Conservation (phyloP, 768 basidiomycete genomes). For the Pleurotus citrinopileatus region DNA sequence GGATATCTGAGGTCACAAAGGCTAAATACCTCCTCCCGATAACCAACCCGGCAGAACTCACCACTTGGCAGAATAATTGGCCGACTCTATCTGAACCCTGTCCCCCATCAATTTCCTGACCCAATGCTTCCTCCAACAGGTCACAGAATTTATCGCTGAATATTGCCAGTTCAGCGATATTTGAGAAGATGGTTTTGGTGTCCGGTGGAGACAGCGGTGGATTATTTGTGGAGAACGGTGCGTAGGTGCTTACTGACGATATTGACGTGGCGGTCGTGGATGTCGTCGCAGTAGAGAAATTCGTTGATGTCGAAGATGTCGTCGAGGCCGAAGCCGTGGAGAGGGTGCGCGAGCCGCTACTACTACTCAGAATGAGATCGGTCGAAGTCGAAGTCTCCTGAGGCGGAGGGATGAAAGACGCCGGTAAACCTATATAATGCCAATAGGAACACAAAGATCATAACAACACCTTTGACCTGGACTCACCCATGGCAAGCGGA, state of each 20-base stretch:
- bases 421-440: constrained; percentile 17
- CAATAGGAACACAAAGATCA: constrained; percentile 15
- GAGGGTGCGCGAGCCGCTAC: not conserved
- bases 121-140: constrained; percentile 63
- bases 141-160: constrained; percentile 69
- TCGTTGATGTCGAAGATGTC: constrained; percentile 43
- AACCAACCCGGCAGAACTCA: constrained; percentile 32
- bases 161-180: constrained; percentile 70
- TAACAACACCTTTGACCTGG: not conserved
- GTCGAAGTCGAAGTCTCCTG: not conserved
- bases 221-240: constrained; percentile 17
- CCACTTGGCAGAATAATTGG: constrained; percentile 63
- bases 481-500: constrained; percentile 71
- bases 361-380: not conserved
- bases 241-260: constrained; percentile 36
- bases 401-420: constrained; percentile 11
- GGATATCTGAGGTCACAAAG: constrained; percentile 48
- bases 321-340: constrained; percentile 20
- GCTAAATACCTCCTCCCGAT: constrained; percentile 11
- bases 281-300: constrained; percentile 49
- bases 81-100: constrained; percentile 70
- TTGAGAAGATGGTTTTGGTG: constrained; percentile 69
- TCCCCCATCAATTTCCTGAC: constrained; percentile 59
- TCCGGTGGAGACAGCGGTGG: constrained; percentile 75
- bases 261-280: constrained; percentile 50